These are phyloP conservation scores for Aegilops bicornis DNA, from an alignment of 176 grass and related monocot species.

Conservation along the genomic window DNA sequence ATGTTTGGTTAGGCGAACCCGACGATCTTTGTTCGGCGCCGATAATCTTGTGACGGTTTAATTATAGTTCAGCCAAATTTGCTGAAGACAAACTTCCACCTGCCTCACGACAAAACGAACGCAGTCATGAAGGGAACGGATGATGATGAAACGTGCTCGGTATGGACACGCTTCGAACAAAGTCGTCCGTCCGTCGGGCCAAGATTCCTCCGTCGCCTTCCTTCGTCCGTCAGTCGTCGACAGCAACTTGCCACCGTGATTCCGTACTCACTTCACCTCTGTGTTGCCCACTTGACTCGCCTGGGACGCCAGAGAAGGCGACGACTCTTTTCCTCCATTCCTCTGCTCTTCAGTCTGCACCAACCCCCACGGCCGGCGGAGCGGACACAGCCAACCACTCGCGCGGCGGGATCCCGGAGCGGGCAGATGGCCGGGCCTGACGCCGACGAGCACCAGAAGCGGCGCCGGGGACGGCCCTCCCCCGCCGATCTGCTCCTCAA, in stretches of 20 bases:
- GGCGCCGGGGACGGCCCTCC: neutral
- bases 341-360: neutral
- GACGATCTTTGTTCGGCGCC: too few relatives aligned
- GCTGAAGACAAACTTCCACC: too few relatives aligned
- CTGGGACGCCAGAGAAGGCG: neutral
- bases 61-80: too few relatives aligned
- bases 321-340: neutral
- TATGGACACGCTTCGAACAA: too few relatives aligned
- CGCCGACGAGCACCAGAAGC: conserved; percentile 16
- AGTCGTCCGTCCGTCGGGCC: too few relatives aligned
- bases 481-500: conserved; percentile 78
- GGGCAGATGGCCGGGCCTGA: conserved; percentile 14
- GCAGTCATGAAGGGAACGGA: too few relatives aligned
- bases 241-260: neutral
- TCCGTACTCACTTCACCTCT: neutral
- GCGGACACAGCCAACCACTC: neutral
- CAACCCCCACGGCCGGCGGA: neutral
- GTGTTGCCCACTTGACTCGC: neutral
- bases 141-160: too few relatives aligned
- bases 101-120: too few relatives aligned
- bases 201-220: neutral
- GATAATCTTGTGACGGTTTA: too few relatives aligned
- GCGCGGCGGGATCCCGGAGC: conserved; percentile 29
- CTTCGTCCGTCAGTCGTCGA: neutral
- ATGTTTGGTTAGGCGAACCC: too few relatives aligned